A percentile compares a stretch with the other conserved stretches of the same genome.
Conservation (phyloP, 306 rosid genomes). For the Quercus agrifolia region DNA sequence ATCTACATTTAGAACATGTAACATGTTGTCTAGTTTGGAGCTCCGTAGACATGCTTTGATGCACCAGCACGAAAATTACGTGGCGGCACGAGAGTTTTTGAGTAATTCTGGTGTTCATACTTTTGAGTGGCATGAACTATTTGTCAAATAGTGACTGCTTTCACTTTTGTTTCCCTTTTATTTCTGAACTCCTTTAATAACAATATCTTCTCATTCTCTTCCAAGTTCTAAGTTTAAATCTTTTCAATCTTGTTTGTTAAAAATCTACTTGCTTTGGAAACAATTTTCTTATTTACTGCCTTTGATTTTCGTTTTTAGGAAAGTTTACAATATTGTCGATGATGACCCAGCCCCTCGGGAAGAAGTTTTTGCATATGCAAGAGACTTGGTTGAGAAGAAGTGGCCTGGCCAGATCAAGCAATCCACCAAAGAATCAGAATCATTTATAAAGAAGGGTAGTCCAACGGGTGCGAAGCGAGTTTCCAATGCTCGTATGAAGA, state of each 20-base stretch:
- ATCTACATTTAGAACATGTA: not conserved
- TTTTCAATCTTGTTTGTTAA: too few relatives aligned
- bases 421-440: slow-evolving; percentile 5
- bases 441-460: slow-evolving; percentile 10
- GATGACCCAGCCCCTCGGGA: slow-evolving; percentile 81
- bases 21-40: not conserved
- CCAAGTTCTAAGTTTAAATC: too few relatives aligned
- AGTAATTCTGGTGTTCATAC: not conserved
- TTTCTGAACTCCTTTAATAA: not conserved
- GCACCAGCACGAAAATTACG: not conserved
- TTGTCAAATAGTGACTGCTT: not conserved
- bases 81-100: not conserved
- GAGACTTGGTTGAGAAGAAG: slow-evolving; percentile 60
- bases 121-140: not conserved
- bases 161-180: not conserved
- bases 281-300: not conserved
- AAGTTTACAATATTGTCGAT: slow-evolving; percentile 69
- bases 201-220: not conserved
- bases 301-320: slow-evolving; percentile 37
- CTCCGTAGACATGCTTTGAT: not conserved
- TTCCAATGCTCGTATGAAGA: slow-evolving; percentile 60
- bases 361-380: slow-evolving; percentile 75
- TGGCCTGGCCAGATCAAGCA: slow-evolving; percentile 57
- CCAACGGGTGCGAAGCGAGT: slow-evolving; percentile 62
- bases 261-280: not conserved